Evolutionary conservation across 73 alveolate genomes (phyloP).

Genomic region (Breviolum minutum): DNA sequence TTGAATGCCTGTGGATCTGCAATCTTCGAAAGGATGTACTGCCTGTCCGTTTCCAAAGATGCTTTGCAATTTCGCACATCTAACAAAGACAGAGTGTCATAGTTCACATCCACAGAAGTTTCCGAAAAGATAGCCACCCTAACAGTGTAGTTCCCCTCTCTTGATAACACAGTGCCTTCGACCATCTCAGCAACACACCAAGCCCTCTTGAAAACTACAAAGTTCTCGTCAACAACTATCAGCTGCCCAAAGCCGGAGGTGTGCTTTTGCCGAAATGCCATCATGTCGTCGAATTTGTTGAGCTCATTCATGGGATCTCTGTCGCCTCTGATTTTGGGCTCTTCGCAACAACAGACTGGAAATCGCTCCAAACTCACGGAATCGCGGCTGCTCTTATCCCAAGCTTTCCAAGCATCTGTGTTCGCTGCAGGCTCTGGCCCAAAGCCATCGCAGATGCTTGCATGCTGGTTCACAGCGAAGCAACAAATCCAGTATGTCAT

Average conservation of each 20-base stretch:
- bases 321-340: background rate
- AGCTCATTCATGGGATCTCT: slow-evolving; percentile 12
- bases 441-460: slow-evolving; percentile 53
- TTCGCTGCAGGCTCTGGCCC: slow-evolving; percentile 9
- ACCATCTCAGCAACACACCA: slow-evolving; percentile 57
- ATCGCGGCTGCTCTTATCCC: slow-evolving; percentile 11
- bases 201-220: slow-evolving; percentile 13
- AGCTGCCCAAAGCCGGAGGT: slow-evolving; percentile 20
- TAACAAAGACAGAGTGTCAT: background rate
- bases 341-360: background rate
- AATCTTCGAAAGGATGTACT: background rate
- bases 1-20: slow-evolving; percentile 1
- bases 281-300: slow-evolving; percentile 72
- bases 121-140: background rate
- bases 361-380: background rate
- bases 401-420: background rate
- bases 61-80: background rate
- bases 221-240: slow-evolving; percentile 27
- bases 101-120: background rate
- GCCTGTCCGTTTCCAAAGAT: background rate
- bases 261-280: background rate
- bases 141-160: background rate
- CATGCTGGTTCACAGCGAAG: slow-evolving; percentile 25
- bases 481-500: slow-evolving; percentile 27
- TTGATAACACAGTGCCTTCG: background rate